phyloP scores from a whole-genome alignment of 2,329 filamentous ascomycete genomes.

The Ophiostoma sp. region DNA sequence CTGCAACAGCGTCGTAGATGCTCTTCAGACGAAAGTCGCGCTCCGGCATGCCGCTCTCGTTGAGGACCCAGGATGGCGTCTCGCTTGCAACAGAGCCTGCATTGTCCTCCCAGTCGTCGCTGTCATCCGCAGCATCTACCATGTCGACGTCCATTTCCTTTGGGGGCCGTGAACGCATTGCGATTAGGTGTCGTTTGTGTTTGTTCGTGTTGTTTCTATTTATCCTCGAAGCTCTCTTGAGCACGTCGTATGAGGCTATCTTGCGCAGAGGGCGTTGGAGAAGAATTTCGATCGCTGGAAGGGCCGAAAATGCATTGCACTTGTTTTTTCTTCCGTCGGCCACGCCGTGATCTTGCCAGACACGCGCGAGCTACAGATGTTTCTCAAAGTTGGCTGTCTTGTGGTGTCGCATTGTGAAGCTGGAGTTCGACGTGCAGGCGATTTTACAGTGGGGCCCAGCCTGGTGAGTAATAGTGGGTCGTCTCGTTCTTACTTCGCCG shows the following conservation, averaged over 20 bases:
- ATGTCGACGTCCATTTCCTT: background rate
- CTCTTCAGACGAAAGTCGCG: constrained; percentile 40
- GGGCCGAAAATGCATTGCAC: constrained; percentile 12
- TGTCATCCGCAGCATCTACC: background rate
- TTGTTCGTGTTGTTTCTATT: background rate
- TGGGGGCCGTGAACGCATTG: background rate
- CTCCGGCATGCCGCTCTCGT: constrained; percentile 3
- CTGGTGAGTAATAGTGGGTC: background rate
- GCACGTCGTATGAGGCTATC: background rate
- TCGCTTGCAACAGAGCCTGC: constrained; percentile 5
- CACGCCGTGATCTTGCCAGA: no score
- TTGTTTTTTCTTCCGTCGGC: background rate
- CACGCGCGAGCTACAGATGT: no score
- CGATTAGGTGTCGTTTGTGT: background rate
- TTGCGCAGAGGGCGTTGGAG: constrained; percentile 17
- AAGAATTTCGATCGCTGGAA: constrained; percentile 9
- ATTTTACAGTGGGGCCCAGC: background rate
- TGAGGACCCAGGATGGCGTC: background rate
- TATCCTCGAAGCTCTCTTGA: background rate
- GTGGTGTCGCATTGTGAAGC: background rate
- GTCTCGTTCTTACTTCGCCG: background rate
- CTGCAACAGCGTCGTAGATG: constrained; percentile 68
- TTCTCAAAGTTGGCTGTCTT: no score
- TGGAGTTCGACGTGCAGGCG: background rate
- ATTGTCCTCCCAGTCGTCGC: background rate